These are phyloP conservation scores for Physaria fendleri DNA, from an alignment of 345 rosid species.

Conservation along the genomic window DNA sequence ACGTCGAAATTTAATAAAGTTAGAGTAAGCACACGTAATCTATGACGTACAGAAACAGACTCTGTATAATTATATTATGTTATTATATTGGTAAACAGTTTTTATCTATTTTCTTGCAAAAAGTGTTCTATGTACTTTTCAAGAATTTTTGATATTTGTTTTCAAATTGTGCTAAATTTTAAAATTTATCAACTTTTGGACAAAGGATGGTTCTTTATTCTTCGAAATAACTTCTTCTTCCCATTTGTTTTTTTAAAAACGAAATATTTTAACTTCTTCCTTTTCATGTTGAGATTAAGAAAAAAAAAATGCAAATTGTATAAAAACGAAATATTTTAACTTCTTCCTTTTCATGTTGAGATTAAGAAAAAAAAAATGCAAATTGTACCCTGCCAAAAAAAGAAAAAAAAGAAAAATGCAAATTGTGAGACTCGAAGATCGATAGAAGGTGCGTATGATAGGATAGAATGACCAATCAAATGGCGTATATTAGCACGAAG, in stretches of 20 bases:
- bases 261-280: no score
- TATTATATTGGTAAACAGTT: no score
- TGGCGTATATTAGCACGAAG: conserved; percentile 53
- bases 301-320: conserved; percentile 16
- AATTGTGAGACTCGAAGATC: conserved; percentile 22
- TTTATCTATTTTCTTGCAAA: neutral
- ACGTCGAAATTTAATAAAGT: conserved; percentile 30
- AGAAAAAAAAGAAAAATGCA: no score
- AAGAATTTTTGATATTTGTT: neutral
- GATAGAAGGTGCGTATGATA: conserved; percentile 17
- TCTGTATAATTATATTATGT: no score
- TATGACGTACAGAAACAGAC: conserved; percentile 27
- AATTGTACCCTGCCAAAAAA: no score
- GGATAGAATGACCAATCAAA: conserved; percentile 29
- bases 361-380: conserved; percentile 13
- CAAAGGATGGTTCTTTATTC: conserved; percentile 9
- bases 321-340: no score
- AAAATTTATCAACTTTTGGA: conserved; percentile 13
- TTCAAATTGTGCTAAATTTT: neutral
- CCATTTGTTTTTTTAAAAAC: no score
- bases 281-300: conserved; percentile 7
- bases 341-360: neutral
- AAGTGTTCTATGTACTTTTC: conserved; percentile 14
- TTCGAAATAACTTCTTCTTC: conserved; percentile 9
- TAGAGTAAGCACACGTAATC: conserved; percentile 53